Evolutionary conservation across 2,329 filamentous ascomycete genomes (phyloP), one percentile per base, ranked within the genome.

Genomic region (Monilinia laxa): DNA sequence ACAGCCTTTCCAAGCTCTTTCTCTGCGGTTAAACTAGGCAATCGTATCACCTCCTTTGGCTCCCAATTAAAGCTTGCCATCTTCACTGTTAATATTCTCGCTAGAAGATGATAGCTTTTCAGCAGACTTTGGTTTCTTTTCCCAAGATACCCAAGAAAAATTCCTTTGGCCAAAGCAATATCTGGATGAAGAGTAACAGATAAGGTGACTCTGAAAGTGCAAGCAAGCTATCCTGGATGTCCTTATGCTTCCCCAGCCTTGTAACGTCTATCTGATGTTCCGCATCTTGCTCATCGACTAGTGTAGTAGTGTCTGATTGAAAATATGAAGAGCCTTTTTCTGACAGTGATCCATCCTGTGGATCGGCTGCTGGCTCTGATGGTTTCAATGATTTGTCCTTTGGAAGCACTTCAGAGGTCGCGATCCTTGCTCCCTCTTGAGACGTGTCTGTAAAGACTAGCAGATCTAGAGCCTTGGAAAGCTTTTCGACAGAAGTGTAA

Each of bases 401-500:
- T 3, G 38, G 55, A 45, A 1, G 1, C 38, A 3, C 20, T 20
- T 28, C 14, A 3, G 38, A 28, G 7, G 23, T 45, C 40, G 4
- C 40, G 14, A 42, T 42, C 4, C 4, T 6, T 3, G 14, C 20
- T 12, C 7, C 7, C 20, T 5, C 11, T 28, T 28, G 55, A 45
- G 23, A 23, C 23, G 25, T n/a, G 10, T 49, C 35, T 49, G 42
- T 25, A 4, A 60, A 16, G 1, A 49, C 42, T 20, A 16, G 28
- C 3, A 31, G 28, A 28, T 28, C 28, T 28, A 28, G 45, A 6
- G 42, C 45, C 2, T 20, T 60, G 2, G 57, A 49, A 23, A 60
- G 57, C 35, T 60, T 60, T 49, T 60, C 57, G 20, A 60, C 10
- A 14, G 57, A 60, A n/a, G 57, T 25, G 35, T 31, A 60, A 4